phyloP scores from a whole-genome alignment of 2,329 filamentous ascomycete species.

The Plectosphaerella cucumerina region DNA sequence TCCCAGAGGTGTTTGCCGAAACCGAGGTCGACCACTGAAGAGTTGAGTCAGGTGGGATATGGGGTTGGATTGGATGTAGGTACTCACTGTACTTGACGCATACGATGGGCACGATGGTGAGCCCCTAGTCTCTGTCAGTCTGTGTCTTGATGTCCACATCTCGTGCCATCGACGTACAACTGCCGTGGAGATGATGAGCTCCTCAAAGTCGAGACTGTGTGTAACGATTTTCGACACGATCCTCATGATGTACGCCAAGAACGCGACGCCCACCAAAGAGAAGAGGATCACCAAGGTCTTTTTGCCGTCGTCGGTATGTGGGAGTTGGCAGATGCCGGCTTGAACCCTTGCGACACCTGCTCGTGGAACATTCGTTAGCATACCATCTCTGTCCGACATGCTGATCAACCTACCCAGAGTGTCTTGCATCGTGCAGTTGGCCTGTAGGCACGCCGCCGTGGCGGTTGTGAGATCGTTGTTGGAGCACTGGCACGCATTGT shows the following conservation, averaged over 20 bases:
- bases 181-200: not conserved
- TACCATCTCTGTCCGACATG: not conserved
- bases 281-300: slow-evolving; percentile 6
- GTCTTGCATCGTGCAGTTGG: slow-evolving; percentile 12
- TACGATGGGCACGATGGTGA: slow-evolving; percentile 6
- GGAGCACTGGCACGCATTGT: slow-evolving; percentile 9
- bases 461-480: slow-evolving; percentile 6
- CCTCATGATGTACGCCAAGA: not conserved
- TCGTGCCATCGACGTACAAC: not conserved
- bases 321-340: slow-evolving; percentile 6
- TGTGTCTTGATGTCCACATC: not conserved
- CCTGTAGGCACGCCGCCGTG: slow-evolving; percentile 6
- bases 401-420: slow-evolving; percentile 5
- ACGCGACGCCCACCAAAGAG: slow-evolving; percentile 1
- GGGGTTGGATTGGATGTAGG: fast-evolving
- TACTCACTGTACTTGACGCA: slow-evolving; percentile 6
- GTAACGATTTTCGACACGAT: not conserved
- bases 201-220: not conserved
- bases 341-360: slow-evolving; percentile 10
- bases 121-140: not conserved
- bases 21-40: slow-evolving; percentile 4
- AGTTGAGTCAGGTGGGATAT: not conserved
- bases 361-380: not conserved
- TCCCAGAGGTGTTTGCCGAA: slow-evolving; percentile 12
- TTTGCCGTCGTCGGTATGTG: slow-evolving; percentile 6